A percentile compares a stretch with the other conserved stretches of the same genome.
Conservation (phyloP, 176 grass and related monocot species). For the Avena eriantha region DNA sequence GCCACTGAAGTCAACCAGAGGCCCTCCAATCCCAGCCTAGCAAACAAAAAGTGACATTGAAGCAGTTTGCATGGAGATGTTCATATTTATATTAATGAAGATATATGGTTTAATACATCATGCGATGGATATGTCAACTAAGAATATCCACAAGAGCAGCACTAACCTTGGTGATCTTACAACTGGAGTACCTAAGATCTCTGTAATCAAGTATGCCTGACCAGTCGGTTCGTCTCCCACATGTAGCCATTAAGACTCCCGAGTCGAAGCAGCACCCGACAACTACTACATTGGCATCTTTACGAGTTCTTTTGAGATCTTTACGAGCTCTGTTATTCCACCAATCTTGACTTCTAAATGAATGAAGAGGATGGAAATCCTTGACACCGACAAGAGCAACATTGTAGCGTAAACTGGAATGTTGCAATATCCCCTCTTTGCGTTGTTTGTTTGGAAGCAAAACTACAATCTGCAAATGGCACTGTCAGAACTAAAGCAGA, state of each 20-base stretch:
- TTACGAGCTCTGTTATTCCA: neutral
- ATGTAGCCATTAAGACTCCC: neutral
- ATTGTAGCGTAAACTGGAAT: conserved; percentile 1
- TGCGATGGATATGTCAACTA: neutral
- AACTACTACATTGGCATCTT: neutral
- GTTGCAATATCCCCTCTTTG: conserved; percentile 18
- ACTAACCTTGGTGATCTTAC: conserved; percentile 25
- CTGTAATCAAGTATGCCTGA: neutral
- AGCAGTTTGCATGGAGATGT: neutral
- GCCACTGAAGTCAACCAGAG: conserved; percentile 17
- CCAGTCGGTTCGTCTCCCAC: neutral
- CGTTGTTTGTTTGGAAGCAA: neutral
- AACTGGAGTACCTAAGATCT: neutral
- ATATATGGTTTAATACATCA: neutral
- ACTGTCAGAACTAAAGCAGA: neutral
- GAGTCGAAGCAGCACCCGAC: neutral
- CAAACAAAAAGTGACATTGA: neutral
- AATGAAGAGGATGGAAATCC: neutral
- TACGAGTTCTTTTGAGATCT: neutral
- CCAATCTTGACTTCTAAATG: neutral
- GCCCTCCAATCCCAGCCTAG: conserved; percentile 43
- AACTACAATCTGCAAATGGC: conserved; percentile 22
- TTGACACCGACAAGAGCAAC: conserved; percentile 28
- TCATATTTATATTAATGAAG: neutral
- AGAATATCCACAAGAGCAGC: neutral